Evolutionary conservation across 1,139 yeast genomes (phyloP).

Genomic region (Taiozyma sp.): DNA sequence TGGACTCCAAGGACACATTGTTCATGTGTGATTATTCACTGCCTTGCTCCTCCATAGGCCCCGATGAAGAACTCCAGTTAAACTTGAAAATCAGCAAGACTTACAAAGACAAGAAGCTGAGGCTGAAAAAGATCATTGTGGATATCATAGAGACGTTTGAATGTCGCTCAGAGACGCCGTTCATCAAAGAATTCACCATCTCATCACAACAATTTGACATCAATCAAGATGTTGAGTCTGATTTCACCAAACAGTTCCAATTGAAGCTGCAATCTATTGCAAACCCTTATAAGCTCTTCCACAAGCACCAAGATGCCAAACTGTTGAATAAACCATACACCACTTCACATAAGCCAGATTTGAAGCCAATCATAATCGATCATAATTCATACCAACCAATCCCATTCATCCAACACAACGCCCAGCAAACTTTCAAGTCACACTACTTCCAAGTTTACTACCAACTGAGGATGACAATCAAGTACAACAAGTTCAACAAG

Average conservation of each 20-base stretch:
- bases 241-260: slow-evolving; percentile 1
- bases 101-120: slow-evolving; percentile 32
- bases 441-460: slow-evolving; percentile 49
- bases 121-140: slow-evolving; percentile 40
- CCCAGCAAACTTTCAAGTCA: slow-evolving; percentile 44
- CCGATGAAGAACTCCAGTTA: slow-evolving; percentile 40
- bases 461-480: slow-evolving; percentile 45
- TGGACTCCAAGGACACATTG: slow-evolving; percentile 38
- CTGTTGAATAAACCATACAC: slow-evolving; percentile 3
- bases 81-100: slow-evolving; percentile 35
- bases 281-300: slow-evolving; percentile 13
- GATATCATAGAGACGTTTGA: slow-evolving; percentile 48
- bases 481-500: slow-evolving; percentile 40
- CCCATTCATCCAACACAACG: slow-evolving; percentile 31
- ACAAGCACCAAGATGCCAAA: slow-evolving; percentile 18
- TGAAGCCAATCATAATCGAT: slow-evolving; percentile 27
- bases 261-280: slow-evolving; percentile 1
- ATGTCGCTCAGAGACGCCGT: slow-evolving; percentile 27
- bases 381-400: slow-evolving; percentile 24
- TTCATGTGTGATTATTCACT: slow-evolving; percentile 39
- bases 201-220: slow-evolving; percentile 2
- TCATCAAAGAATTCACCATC: slow-evolving; percentile 16
- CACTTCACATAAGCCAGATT: slow-evolving; percentile 4
- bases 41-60: slow-evolving; percentile 48
- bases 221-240: slow-evolving; percentile 6